These are phyloP conservation scores for Trichoderma breve DNA, from an alignment of 2,329 filamentous ascomycete species.

Conservation along the genomic window DNA sequence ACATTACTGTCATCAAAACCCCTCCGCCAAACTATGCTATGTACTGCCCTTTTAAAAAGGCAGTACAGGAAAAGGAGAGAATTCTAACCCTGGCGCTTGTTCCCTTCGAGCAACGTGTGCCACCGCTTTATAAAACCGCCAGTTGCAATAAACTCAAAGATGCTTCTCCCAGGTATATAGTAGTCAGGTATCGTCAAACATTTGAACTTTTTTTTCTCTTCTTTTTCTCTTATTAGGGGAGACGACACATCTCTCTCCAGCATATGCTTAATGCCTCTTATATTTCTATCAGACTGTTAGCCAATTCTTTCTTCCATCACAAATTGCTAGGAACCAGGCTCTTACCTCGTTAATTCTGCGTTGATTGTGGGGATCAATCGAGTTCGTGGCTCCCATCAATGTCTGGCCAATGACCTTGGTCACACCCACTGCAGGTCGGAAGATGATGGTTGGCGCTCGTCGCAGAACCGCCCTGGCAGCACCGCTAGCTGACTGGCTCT, in stretches of 20 bases:
- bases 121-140: neutral
- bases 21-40: neutral
- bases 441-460: conserved; percentile 87
- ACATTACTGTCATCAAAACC: neutral
- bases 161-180: neutral
- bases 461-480: conserved; percentile 75
- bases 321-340: conserved; percentile 29
- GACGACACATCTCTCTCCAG: neutral
- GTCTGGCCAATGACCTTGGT: conserved; percentile 87
- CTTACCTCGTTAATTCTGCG: conserved; percentile 85
- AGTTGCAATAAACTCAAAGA: conserved; percentile 1
- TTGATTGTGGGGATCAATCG: conserved; percentile 78
- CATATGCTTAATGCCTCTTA: conserved; percentile 30
- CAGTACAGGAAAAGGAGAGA: neutral
- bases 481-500: conserved; percentile 76
- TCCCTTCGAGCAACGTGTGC: neutral
- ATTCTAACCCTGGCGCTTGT: neutral
- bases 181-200: neutral
- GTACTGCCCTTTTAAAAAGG: neutral
- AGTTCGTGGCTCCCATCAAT: conserved; percentile 87
- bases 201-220: neutral
- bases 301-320: neutral
- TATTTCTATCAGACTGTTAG: conserved; percentile 43
- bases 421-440: conserved; percentile 86
- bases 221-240: neutral